Percentiles rank a stretch among this genome's conserved stretches.
Conservation (phyloP, 768 basidiomycete genomes). For the Aureoboletus auriporus region DNA sequence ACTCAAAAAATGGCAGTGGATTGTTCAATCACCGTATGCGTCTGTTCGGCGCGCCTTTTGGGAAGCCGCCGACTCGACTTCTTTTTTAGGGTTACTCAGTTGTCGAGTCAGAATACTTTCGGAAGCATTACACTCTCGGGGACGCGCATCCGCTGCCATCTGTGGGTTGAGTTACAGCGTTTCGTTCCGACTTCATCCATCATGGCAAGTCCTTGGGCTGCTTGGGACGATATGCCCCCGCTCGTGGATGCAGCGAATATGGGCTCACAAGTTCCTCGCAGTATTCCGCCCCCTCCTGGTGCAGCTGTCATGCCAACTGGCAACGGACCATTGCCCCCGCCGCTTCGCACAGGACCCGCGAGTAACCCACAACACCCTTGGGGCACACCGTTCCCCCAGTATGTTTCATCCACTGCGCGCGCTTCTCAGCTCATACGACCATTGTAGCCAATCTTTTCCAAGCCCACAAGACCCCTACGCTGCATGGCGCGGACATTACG, state of each 20-base stretch:
- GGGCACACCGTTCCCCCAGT: constrained; percentile 16
- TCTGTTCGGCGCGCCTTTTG: not conserved
- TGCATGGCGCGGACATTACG: constrained; percentile 3
- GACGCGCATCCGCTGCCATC: not conserved
- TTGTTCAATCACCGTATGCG: too few relatives aligned
- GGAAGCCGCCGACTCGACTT: not conserved
- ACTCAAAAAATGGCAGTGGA: too few relatives aligned
- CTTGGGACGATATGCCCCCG: constrained; percentile 24
- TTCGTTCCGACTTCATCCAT: constrained; percentile 16
- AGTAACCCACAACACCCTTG: constrained; percentile 8
- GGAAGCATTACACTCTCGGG: not conserved
- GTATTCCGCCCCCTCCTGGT: constrained; percentile 25
- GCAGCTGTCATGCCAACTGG: constrained; percentile 11
- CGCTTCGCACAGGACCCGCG: constrained; percentile 8
- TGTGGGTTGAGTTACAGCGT: constrained; percentile 14
- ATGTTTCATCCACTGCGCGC: not conserved
- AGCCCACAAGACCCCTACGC: constrained; percentile 14
- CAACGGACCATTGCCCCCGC: constrained; percentile 9
- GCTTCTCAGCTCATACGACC: constrained; percentile 1
- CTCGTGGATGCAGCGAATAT: constrained; percentile 19
- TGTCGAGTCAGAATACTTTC: too few relatives aligned
- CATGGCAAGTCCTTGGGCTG: constrained; percentile 10
- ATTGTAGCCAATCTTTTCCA: constrained; percentile 5
- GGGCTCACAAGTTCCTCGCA: not conserved
- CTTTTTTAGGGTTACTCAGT: not conserved